phyloP scores from a whole-genome alignment of 805 yeast species.

The Saturnispora halmiae region DNA sequence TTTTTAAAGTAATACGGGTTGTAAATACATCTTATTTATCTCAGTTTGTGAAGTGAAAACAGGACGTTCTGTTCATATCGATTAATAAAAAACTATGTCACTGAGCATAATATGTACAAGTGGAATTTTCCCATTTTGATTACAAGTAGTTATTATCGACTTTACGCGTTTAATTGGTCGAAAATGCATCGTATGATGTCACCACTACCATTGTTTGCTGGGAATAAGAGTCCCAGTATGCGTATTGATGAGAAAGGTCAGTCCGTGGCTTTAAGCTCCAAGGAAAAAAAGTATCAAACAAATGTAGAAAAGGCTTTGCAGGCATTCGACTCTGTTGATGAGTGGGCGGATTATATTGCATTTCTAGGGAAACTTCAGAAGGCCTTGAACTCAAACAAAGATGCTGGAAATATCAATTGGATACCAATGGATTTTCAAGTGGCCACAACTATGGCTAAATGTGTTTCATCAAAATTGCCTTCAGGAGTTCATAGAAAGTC shows the following conservation, averaged over 20 bases:
- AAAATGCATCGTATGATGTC: conserved; percentile 17
- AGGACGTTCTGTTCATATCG: too few relatives aligned
- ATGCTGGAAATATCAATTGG: conserved; percentile 36
- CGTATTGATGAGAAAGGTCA: conserved; percentile 11
- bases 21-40: too few relatives aligned
- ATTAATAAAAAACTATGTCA: too few relatives aligned
- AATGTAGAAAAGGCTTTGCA: conserved; percentile 65
- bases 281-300: conserved; percentile 60
- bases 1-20: too few relatives aligned
- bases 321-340: conserved; percentile 72
- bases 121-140: conserved; percentile 4
- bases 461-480: conserved; percentile 74
- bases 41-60: too few relatives aligned
- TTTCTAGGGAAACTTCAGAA: conserved; percentile 73
- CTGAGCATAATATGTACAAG: too few relatives aligned
- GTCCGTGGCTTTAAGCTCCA: conserved; percentile 34
- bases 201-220: conserved; percentile 13
- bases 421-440: conserved; percentile 63
- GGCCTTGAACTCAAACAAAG: conserved; percentile 47
- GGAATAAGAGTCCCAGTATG: conserved; percentile 8
- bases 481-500: conserved; percentile 94
- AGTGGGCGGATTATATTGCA: conserved; percentile 98
- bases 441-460: conserved; percentile 64
- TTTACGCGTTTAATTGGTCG: background rate
- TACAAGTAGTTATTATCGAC: too few relatives aligned